Base-by-base conservation (phyloP, 2,329 filamentous ascomycete genomes). In the Beauveria medogensis region DNA sequence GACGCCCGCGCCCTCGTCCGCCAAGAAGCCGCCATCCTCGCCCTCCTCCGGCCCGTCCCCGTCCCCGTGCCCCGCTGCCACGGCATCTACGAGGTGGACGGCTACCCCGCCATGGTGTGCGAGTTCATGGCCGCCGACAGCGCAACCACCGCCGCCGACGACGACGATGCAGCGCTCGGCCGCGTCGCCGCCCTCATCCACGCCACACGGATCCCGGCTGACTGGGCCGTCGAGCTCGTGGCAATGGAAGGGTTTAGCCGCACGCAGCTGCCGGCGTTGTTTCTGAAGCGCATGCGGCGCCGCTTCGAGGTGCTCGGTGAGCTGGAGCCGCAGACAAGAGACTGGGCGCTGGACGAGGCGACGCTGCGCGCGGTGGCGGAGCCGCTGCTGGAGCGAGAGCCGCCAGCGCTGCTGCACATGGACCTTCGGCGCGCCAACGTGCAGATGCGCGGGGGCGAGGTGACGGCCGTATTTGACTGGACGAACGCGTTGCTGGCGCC, bases 381-480 rank as follows among this genome's bases (percentile, higher is more conserved):
- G 40, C 50, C 28, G 34, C 59, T 65, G 8, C 44, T 65, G 6
- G 26, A 28, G 10, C 44, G 47, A 46, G 24, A 58, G 3, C 43
- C 56, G 9, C 12, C 50, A 6, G 60, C 59, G 34, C 58, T 64
- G 37, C 57, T 65, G 48, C 65, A 66, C 55, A 63, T 65, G 65
- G 65, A 66, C 24, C 41, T 65, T 18, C 64, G 65, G 7, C 57
- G 60, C 41, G 63, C 54, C 47, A 65, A 65, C 28, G 44, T 65
- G 14, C 60, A 60, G 6, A 30, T 63, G 41, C n/a, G 40, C 22
- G 16, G 57, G 3, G 60, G 55, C 4, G 47, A 37, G 7, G 46
- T 63, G 12, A 53, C 52, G 5, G 64, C 62, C n/a, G 61, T 65
- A 9, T 55, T 66, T 30, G 64, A 65, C 56, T 66, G 64, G 64